These are phyloP conservation scores for Boletus holoroseus DNA, from an alignment of 1,284 basidiomycete species.

Conservation along the genomic window DNA sequence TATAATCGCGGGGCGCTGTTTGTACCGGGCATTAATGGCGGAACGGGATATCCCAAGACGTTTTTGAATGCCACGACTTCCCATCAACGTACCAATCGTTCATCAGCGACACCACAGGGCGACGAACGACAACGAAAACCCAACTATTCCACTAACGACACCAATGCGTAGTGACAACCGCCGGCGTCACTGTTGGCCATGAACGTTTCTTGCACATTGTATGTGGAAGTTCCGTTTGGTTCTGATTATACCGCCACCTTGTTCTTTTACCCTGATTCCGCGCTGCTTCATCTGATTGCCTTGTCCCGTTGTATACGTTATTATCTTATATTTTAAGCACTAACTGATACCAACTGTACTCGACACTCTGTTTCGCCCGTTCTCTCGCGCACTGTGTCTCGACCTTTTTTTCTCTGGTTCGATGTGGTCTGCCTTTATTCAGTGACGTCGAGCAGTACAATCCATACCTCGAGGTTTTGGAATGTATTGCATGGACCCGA, in stretches of 20 bases:
- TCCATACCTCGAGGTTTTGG: constrained; percentile 6
- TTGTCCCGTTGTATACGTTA: constrained; percentile 25
- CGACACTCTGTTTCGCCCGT: constrained; percentile 7
- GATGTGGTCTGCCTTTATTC: constrained; percentile 8
- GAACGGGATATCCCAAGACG: constrained; percentile 27
- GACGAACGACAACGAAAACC: constrained; percentile 30
- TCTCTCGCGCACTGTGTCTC: constrained; percentile 5
- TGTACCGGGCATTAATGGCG: constrained; percentile 41
- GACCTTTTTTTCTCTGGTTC: constrained; percentile 8
- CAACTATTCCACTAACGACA: constrained; percentile 15
- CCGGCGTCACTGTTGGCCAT: background rate
- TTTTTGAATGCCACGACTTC: constrained; percentile 27
- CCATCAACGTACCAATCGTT: constrained; percentile 22
- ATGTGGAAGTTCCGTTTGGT: constrained; percentile 1
- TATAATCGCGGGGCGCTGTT: constrained; percentile 68
- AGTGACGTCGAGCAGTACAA: constrained; percentile 9
- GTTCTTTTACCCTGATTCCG: constrained; percentile 4
- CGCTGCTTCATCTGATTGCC: constrained; percentile 21
- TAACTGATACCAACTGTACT: constrained; percentile 26
- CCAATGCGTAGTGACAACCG: constrained; percentile 5
- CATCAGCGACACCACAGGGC: constrained; percentile 12
- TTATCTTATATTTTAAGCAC: constrained; percentile 34
- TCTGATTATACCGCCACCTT: constrained; percentile 8
- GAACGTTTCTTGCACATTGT: background rate
- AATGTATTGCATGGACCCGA: constrained; percentile 6